Evolutionary conservation across 306 rosid species (phyloP), one percentile per base, ranked within the genome.

Genomic region (Hippophae tibetana): DNA sequence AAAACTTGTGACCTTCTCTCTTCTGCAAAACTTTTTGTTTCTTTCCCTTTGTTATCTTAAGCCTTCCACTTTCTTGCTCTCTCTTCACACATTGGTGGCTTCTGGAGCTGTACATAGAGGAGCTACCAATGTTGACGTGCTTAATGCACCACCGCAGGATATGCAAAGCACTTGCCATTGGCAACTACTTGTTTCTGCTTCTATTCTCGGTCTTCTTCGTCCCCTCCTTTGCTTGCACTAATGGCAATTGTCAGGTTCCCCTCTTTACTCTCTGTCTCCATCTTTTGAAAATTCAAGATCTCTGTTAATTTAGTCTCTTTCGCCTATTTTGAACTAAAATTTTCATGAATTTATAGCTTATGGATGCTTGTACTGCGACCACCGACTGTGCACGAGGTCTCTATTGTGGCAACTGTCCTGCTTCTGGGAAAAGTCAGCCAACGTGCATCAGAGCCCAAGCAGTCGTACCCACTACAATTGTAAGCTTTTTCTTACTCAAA

Each of bases 381-480:
- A 58, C 81, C 18, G 90, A 87, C 73, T 90, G 97, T 70, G 85
- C 84, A 2, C 27, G 84, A 6, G 87, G 95, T 18, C 86, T 82
- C 42, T 90, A 90, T 68, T 90, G 97, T 72, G 90, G 95, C 52
- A 85, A 87, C 72, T 90, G 95, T 69, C 94, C 97, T 71, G 79
- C 85, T 75, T 56, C 74, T 46, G 95, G 85, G 45, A 72, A 71
- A 66, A 74, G 69, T 26, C 89, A 57, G 47, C 94, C 90, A 38
- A 27, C 83, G 42, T 90, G 97, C 62, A 84, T 79, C 67, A 81
- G 97, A 79, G 95, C 86, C 68, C 90, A 82, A 72, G 81, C 89
- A 31, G 76, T 74, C 60, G 6, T 61, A 23, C 89, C 82, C 71
- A 80, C 88, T 57, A 71, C 97, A 43, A 54, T 84, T 46, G 97